Conservation (phyloP, 331 rosid species). For the Rosa hybrid region DNA sequence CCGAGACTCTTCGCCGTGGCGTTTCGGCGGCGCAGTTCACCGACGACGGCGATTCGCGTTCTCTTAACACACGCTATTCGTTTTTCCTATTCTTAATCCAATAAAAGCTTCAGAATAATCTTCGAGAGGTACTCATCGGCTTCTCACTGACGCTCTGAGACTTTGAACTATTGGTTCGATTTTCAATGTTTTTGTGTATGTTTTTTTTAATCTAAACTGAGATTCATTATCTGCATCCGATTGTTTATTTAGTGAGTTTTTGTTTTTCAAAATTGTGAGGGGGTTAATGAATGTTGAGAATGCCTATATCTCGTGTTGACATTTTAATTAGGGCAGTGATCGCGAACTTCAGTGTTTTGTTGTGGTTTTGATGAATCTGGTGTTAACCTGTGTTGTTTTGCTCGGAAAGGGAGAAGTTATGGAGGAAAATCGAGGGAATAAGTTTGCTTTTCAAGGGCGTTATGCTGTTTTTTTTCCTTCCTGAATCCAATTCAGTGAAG, state of each 20-base stretch:
- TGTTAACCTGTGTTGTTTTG: background rate
- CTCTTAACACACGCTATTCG: conserved; percentile 22
- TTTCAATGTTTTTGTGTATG: background rate
- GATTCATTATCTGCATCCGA: background rate
- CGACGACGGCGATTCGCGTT: conserved; percentile 19
- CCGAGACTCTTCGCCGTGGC: conserved; percentile 37
- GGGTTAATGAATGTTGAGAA: background rate
- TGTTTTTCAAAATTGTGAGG: background rate
- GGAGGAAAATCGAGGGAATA: background rate
- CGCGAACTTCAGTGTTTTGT: background rate
- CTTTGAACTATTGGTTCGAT: background rate
- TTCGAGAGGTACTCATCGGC: conserved; percentile 35
- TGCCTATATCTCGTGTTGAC: background rate
- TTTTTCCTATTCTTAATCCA: conserved; percentile 22
- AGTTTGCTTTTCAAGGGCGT: background rate
- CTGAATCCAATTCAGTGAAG: background rate
- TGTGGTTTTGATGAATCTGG: conserved; percentile 1
- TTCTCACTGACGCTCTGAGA: conserved; percentile 17
- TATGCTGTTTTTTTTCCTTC: background rate
- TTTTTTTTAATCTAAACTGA: background rate
- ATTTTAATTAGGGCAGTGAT: background rate
- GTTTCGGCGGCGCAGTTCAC: conserved; percentile 29
- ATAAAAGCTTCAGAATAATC: conserved; percentile 17
- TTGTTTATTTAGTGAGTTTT: background rate
- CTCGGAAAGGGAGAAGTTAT: background rate